Evolutionary conservation across 805 yeast species (phyloP), one percentile per base, ranked within the genome.

Genomic region (Candida incommunis): DNA sequence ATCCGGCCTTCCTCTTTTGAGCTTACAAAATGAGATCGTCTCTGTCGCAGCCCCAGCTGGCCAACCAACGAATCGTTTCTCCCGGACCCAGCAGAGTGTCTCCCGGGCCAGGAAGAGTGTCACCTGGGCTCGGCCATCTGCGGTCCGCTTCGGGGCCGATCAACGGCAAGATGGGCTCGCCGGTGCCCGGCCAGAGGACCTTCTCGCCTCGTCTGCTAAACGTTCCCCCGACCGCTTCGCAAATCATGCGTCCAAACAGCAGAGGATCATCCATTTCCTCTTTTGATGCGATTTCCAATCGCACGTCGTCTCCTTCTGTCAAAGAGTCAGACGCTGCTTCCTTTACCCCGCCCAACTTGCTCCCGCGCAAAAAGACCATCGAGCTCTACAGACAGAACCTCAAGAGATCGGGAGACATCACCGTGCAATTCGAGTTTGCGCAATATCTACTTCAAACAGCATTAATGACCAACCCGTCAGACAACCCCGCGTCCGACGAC

Each of bases 371-470:
- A 63, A 78, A 82, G 58, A 87, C 96, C 3, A 75, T 90, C 47
- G 95, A 88, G 52, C 70, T 85, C 68, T 88, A 90, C 66, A 72
- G 92, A 45, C 74, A 80, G 51, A 88, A 85, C 57, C 95, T 94
- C 3, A 80, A 80, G 54, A 83, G 80, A 55, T 75, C 86, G 20
- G 80, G 79, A 56, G 95, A 90, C 56, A 94, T 95, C 0, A 76
- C 74, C 18, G 80, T 85, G n/a, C 72, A 87, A 53, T 85, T 86
- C 61, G 86, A 86, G 56, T 87, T 84, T 59, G 96, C 96, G 1
- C 92, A 86, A 63, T 85, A 82, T 60, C 80, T 84, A 79, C 65
- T 86, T 43, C 90, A 84, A 60, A 82, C 94, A 0, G 95, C 94
- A 1, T 68, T 88, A 24, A 48, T 58, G 22, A 54, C 62, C 3